Evolutionary conservation across 352 stramenopile genomes (phyloP), one percentile per base, ranked within the genome.

Genomic region (Phytophthora sp.): DNA sequence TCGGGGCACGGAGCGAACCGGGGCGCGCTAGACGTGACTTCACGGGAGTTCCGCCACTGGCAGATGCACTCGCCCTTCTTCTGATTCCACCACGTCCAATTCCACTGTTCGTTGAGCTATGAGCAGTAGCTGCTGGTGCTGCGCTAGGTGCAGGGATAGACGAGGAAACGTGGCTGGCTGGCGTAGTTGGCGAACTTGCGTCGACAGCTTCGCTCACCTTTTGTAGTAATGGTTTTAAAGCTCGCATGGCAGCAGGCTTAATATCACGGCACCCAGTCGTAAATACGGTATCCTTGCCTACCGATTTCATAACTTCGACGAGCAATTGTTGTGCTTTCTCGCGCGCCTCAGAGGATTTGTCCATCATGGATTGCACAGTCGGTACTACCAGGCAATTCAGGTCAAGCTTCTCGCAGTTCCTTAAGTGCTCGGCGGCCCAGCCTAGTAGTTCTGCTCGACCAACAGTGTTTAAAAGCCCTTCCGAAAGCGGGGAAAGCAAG

Each of bases 191-290:
- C 7, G 45, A 54, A 50, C 39, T 69, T 7, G 53, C 74, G 30
- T 87, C 76, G 3, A 76, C 71, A 21, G 67, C 48, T 21, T 88
- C 77, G 32, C 55, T 79, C 4, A 90, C 85, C 52, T 94, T 94
- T 34, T 92, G 74, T 9, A 96, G 81, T 23, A 95, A 70, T n/a
- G 88, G 88, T n/a, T 90, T 88, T 4, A 96, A 59, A 32, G 84
- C 86, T 30, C 88, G 77, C 88, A 96, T 96, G 23, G 92, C 84
- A 4, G 88, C 88, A 24, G 88, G 88, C 41, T 95, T 92, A 42
- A 96, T 87, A 49, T 95, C 84, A 12, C 88, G 68, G 31, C 88
- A 96, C 7, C 85, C 87, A 9, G 65, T 76, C 4, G 78, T 89
- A 24, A 93, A 39, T 4, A 94, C 80, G 7, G 72, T 66, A 32